Conservation (phyloP, 345 rosid species). For the Aegle marmelos region DNA sequence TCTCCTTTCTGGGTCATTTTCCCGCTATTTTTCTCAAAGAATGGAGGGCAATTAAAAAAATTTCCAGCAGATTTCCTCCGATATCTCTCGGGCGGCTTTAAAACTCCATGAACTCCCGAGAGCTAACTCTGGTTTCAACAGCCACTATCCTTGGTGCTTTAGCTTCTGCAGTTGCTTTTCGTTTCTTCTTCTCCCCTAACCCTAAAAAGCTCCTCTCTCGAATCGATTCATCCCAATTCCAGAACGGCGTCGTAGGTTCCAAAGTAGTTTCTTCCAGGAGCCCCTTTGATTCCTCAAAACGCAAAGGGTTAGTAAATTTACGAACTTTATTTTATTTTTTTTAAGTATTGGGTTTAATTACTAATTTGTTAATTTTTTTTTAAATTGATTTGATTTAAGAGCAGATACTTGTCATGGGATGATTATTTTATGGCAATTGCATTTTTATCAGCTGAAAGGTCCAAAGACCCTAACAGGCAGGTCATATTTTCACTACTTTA, state of each 20-base stretch:
- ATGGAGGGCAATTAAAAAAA: neutral
- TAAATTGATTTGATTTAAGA: neutral
- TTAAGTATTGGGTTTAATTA: too few species aligned
- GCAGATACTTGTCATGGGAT: conserved; percentile 92
- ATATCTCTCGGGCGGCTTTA: neutral
- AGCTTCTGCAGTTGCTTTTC: conserved; percentile 56
- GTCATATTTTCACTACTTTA: conserved; percentile 30
- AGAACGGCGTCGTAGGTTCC: conserved; percentile 31
- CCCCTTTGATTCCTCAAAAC: conserved; percentile 78
- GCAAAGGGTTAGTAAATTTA: conserved; percentile 54
- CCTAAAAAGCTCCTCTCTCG: conserved; percentile 31
- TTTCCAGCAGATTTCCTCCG: conserved; percentile 2
- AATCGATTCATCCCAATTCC: conserved; percentile 16
- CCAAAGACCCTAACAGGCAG: conserved; percentile 98
- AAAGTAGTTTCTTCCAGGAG: conserved; percentile 32
- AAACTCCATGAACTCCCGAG: conserved; percentile 58
- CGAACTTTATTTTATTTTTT: too few species aligned
- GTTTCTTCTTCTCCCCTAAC: conserved; percentile 47
- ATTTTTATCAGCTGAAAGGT: conserved; percentile 75
- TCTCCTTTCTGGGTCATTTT: neutral
- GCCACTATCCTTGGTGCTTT: conserved; percentile 67
- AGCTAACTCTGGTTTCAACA: conserved; percentile 50
- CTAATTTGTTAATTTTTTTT: neutral
- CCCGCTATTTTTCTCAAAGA: conserved; percentile 4
- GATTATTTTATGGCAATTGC: conserved; percentile 96